phyloP scores from a whole-genome alignment of 2,329 filamentous ascomycete species.

The Penicillium sp. region DNA sequence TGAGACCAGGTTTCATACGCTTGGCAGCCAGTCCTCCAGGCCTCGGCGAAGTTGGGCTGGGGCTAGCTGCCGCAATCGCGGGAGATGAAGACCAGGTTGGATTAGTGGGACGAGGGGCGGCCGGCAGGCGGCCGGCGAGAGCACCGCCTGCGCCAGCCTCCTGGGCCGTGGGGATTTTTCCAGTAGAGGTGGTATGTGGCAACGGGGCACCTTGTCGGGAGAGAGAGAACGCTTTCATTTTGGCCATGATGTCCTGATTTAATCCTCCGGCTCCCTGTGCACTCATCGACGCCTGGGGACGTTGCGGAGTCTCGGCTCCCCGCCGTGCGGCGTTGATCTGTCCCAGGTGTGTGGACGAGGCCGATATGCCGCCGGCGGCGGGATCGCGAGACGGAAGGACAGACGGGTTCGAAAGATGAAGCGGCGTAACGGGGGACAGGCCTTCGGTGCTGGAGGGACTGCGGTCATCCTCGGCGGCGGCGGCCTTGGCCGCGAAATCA shows the following conservation, averaged over 20 bases:
- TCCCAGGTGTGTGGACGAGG: slow-evolving; percentile 81
- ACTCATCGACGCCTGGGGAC: slow-evolving; percentile 35
- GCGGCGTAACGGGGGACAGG: slow-evolving; percentile 34
- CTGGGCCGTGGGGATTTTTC: slow-evolving; percentile 28
- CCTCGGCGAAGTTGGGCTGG: slow-evolving; percentile 44
- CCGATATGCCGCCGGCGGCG: slow-evolving; percentile 59
- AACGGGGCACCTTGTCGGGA: slow-evolving; percentile 59
- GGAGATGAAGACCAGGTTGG: slow-evolving; percentile 37
- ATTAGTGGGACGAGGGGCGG: slow-evolving; percentile 28
- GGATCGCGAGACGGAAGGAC: slow-evolving; percentile 27
- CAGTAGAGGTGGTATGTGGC: slow-evolving; percentile 35
- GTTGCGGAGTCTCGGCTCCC: slow-evolving; percentile 28
- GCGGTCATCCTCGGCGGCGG: slow-evolving; percentile 6
- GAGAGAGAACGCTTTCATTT: slow-evolving; percentile 67
- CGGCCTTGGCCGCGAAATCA: slow-evolving; percentile 13
- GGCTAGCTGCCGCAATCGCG: slow-evolving; percentile 37
- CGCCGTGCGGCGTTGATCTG: slow-evolving; percentile 67
- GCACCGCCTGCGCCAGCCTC: slow-evolving; percentile 27
- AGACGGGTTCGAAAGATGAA: slow-evolving; percentile 26
- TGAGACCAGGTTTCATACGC: slow-evolving; percentile 48
- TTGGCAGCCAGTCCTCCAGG: slow-evolving; percentile 49
- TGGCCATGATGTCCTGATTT: slow-evolving; percentile 63
- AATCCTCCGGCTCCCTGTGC: slow-evolving; percentile 49
- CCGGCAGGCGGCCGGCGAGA: slow-evolving; percentile 31
- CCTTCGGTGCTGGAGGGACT: slow-evolving; percentile 52